Conservation (phyloP, 2,329 filamentous ascomycete genomes). For the Stachybotrys elegans region DNA sequence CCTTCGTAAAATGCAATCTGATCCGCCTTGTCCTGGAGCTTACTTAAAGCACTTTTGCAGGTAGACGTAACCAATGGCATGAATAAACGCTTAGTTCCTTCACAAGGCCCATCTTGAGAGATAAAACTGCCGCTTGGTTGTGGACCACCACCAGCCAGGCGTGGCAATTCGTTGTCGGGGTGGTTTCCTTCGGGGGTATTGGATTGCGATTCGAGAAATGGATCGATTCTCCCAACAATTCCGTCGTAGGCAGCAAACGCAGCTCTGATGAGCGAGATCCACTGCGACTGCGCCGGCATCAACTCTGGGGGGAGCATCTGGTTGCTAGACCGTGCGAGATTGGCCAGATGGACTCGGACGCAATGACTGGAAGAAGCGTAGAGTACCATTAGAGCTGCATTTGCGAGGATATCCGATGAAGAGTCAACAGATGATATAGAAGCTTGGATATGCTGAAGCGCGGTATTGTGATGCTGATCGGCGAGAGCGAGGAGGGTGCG, state of each 20-base stretch:
- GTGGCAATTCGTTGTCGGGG: too few species aligned
- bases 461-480: conserved; percentile 30
- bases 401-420: conserved; percentile 18
- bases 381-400: conserved; percentile 36
- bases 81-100: too few species aligned
- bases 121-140: too few species aligned
- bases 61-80: too few species aligned
- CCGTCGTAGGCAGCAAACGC: conserved; percentile 27
- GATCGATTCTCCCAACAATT: conserved; percentile 16
- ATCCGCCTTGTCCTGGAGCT: too few species aligned
- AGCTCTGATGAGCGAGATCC: conserved; percentile 32
- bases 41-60: too few species aligned
- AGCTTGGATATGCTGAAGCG: conserved; percentile 30
- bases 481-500: conserved; percentile 19
- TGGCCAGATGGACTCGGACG: conserved; percentile 26
- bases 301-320: conserved; percentile 16
- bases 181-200: too few species aligned
- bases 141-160: too few species aligned
- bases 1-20: too few species aligned
- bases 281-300: conserved; percentile 27
- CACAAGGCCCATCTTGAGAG: too few species aligned
- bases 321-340: conserved; percentile 12
- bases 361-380: conserved; percentile 33
- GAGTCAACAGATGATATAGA: conserved; percentile 20
- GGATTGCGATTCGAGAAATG: not conserved